A percentile compares a stretch with the other conserved stretches of the same genome.
Evolutionary conservation across 495 filamentous ascomycete species (phyloP).

Genomic region (Thermochaetoides thermophila): DNA sequence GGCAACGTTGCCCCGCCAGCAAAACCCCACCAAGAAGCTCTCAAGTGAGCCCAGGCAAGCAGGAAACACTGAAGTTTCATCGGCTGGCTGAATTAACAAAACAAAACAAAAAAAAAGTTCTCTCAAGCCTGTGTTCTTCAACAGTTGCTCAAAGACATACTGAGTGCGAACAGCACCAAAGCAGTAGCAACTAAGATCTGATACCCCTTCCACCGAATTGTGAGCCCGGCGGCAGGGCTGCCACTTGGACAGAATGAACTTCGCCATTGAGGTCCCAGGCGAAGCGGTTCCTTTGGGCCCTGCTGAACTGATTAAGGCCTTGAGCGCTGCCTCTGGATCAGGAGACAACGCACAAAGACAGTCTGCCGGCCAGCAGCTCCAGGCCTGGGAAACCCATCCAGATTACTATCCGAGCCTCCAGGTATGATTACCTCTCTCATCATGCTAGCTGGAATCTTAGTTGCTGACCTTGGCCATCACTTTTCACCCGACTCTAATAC

Average conservation of each 20-base stretch:
- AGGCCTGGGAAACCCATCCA: constrained; percentile 64
- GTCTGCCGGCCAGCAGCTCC: constrained; percentile 66
- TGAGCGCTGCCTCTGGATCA: constrained; percentile 63
- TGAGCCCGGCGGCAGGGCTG: too few relatives aligned
- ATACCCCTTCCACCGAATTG: too few relatives aligned
- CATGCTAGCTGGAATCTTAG: background rate
- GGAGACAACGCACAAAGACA: constrained; percentile 59
- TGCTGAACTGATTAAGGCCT: constrained; percentile 53
- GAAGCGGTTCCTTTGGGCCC: constrained; percentile 39
- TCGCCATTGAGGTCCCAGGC: constrained; percentile 39
- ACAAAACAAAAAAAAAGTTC: constrained; percentile 5
- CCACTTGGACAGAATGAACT: too few relatives aligned
- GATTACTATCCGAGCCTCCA: constrained; percentile 72
- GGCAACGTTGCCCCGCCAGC: constrained; percentile 2
- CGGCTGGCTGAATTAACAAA: constrained; percentile 13
- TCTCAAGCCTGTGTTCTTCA: constrained; percentile 15
- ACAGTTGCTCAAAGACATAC: too few relatives aligned
- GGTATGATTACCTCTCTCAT: constrained; percentile 25
- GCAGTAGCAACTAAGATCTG: too few relatives aligned
- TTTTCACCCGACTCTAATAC: too few relatives aligned
- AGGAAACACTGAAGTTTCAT: background rate
- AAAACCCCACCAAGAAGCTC: background rate
- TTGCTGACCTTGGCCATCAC: constrained; percentile 1
- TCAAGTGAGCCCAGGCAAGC: constrained; percentile 16
- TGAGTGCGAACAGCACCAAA: too few relatives aligned